Evolutionary conservation across 2,329 filamentous ascomycete genomes (phyloP), one percentile per base, ranked within the genome.

Genomic region (Pseudogymnoascus sp.): DNA sequence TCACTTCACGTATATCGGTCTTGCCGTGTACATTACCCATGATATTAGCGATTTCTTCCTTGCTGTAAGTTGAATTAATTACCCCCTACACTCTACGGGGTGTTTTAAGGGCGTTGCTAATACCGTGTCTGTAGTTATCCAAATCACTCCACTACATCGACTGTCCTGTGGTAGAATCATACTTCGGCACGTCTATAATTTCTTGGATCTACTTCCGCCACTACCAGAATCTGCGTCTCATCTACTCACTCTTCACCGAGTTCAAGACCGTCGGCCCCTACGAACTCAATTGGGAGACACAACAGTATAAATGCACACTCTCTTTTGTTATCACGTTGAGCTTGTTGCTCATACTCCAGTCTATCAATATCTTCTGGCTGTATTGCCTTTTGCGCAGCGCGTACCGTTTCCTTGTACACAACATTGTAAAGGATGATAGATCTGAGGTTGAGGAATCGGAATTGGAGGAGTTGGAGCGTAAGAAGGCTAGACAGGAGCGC

Each of bases 21-120:
- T 97, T 63, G 90, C 91, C 19, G 91, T 97, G 35, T 97, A 96
- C 76, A 91, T 95, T 66, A 96, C 93, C 9, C 91, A 96, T 76
- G 93, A 97, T 73, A 90, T 97, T 66, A 92, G 88, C 65, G 93
- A 97, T 76, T 96, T 97, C 78, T 97, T 97, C 84, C 83, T 97
- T 50, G 93, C 93, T 38, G 90, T 93, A 84, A 77, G 87, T 78
- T 33, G 38, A 62, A 42, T 19, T 17, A 8, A 17, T 31, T 33
- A 1, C 23, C 17, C 31, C n/a, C 33, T 36, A 21, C 50, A 17
- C n/a, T 7, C 50, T 8, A 3, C 7, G 10, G 6, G 15, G 50
- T 33, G n/a, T 28, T 47, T 19, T 4, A 17, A 61, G 8, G 42
- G 17, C 9, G 19, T 13, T 15, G 28, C 17, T 67, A 64, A 61